A percentile compares a stretch with the other conserved stretches of the same genome.
Conservation (phyloP, 805 yeast genomes). For the Pichia nakasei region DNA sequence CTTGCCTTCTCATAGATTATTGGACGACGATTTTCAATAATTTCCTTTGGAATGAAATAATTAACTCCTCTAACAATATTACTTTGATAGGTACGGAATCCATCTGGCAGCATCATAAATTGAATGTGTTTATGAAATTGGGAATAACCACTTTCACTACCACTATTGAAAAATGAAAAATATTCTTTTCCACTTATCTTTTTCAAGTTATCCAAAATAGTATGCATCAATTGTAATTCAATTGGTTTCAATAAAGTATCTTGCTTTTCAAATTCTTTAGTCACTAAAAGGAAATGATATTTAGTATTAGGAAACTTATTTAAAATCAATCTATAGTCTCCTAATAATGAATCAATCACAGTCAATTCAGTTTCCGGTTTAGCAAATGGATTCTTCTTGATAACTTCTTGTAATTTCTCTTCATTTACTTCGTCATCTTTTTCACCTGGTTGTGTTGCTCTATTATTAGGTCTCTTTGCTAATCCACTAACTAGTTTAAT, state of each 20-base stretch:
- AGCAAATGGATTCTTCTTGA: slow-evolving; percentile 60
- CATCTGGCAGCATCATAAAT: slow-evolving; percentile 61
- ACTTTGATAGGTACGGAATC: slow-evolving; percentile 52
- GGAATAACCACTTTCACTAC: slow-evolving; percentile 87
- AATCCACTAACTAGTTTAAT: slow-evolving; percentile 27
- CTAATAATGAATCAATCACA: slow-evolving; percentile 43
- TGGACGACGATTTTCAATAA: slow-evolving; percentile 39
- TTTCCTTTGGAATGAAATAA: slow-evolving; percentile 46
- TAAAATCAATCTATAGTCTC: slow-evolving; percentile 53
- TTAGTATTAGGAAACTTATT: slow-evolving; percentile 84
- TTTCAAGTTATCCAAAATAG: slow-evolving; percentile 44
- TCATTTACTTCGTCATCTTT: slow-evolving; percentile 28
- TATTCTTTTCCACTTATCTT: slow-evolving; percentile 30
- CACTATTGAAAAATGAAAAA: slow-evolving; percentile 84
- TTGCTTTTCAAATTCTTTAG: slow-evolving; percentile 68
- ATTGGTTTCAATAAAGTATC: slow-evolving; percentile 57
- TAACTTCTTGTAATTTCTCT: slow-evolving; percentile 24
- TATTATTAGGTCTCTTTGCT: slow-evolving; percentile 27
- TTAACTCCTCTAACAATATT: slow-evolving; percentile 33
- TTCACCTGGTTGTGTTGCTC: slow-evolving; percentile 26
- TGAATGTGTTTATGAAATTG: slow-evolving; percentile 91
- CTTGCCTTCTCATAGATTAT: slow-evolving; percentile 52
- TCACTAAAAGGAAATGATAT: slow-evolving; percentile 70
- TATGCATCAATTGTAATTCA: slow-evolving; percentile 57
- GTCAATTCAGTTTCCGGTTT: slow-evolving; percentile 72